These are phyloP conservation scores for Ilex aquifolium DNA, from an alignment of 257 asterid species.

Conservation along the genomic window DNA sequence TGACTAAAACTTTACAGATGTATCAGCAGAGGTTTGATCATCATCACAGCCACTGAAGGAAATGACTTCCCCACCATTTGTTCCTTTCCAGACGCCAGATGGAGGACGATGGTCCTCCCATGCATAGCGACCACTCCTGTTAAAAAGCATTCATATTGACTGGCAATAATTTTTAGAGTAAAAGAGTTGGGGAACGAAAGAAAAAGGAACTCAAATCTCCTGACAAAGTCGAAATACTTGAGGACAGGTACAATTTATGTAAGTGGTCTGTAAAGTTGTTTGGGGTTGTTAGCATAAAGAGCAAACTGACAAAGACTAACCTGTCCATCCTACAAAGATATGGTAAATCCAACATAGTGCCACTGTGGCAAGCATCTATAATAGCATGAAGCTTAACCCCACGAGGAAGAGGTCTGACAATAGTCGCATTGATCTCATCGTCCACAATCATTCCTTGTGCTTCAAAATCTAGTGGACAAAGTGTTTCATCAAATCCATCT, in stretches of 20 bases:
- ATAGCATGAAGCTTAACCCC: constrained; percentile 94
- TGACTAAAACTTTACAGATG: constrained; percentile 39
- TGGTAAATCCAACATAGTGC: constrained; percentile 81
- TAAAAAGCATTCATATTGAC: too few species aligned
- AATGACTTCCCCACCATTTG: constrained; percentile 92
- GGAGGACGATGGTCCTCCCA: constrained; percentile 99
- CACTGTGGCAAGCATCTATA: constrained; percentile 95
- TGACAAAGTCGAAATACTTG: too few species aligned
- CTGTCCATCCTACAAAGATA: constrained; percentile 94
- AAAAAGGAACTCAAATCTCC: too few species aligned
- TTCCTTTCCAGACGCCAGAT: constrained; percentile 91
- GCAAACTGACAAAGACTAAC: constrained; percentile 22
- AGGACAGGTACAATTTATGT: too few species aligned
- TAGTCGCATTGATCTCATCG: constrained; percentile 66
- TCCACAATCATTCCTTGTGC: constrained; percentile 81
- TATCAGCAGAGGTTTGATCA: constrained; percentile 87
- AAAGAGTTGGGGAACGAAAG: too few species aligned
- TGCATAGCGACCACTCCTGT: constrained; percentile 61
- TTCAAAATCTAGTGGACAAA: constrained; percentile 76
- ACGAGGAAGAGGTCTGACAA: constrained; percentile 76
- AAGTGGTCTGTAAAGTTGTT: too few species aligned
- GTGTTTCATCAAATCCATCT: constrained; percentile 93
- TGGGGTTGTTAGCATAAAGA: background rate
- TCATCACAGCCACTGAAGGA: constrained; percentile 97
- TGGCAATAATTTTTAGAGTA: too few species aligned